Evolutionary conservation across 2,329 filamentous ascomycete species (phyloP).

Genomic region (Neofusicoccum sp.): DNA sequence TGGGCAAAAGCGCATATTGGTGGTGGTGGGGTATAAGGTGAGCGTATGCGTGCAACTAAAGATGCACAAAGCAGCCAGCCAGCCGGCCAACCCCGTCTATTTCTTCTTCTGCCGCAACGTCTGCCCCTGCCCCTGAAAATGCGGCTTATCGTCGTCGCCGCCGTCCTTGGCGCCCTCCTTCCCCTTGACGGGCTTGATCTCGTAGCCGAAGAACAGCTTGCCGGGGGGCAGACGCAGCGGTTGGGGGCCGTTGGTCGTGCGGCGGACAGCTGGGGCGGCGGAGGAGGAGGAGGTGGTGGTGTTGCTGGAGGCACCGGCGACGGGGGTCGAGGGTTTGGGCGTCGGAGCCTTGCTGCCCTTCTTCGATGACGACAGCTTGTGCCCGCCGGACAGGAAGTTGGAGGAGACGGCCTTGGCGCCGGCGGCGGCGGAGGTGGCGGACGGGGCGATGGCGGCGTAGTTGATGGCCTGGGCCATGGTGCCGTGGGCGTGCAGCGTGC

Average conservation of each 20-base stretch:
- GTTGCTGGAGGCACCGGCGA: constrained; percentile 56
- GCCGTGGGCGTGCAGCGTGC: constrained; percentile 79
- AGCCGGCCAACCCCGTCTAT: constrained; percentile 20
- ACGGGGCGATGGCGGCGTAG: constrained; percentile 86
- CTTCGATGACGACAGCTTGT: constrained; percentile 74
- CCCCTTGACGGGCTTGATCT: constrained; percentile 84
- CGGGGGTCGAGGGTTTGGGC: constrained; percentile 62
- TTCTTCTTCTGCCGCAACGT: constrained; percentile 76
- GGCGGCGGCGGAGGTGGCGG: constrained; percentile 65
- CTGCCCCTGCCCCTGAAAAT: constrained; percentile 81
- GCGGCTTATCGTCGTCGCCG: constrained; percentile 63
- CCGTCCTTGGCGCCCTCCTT: constrained; percentile 61
- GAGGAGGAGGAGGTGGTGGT: constrained; percentile 37
- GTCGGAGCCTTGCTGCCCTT: constrained; percentile 76
- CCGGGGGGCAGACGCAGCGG: constrained; percentile 82
- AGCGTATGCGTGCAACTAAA: too few species aligned
- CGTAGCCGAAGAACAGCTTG: constrained; percentile 96
- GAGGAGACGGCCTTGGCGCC: constrained; percentile 68
- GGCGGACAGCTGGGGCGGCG: constrained; percentile 37
- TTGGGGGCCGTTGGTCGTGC: constrained; percentile 75
- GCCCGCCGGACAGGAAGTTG: constrained; percentile 78
- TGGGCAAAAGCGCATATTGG: too few species aligned
- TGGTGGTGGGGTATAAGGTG: too few species aligned
- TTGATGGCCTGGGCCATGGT: constrained; percentile 99
- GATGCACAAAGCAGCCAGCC: too few species aligned